phyloP scores from a whole-genome alignment of 805 yeast species.

The Candida alai region DNA sequence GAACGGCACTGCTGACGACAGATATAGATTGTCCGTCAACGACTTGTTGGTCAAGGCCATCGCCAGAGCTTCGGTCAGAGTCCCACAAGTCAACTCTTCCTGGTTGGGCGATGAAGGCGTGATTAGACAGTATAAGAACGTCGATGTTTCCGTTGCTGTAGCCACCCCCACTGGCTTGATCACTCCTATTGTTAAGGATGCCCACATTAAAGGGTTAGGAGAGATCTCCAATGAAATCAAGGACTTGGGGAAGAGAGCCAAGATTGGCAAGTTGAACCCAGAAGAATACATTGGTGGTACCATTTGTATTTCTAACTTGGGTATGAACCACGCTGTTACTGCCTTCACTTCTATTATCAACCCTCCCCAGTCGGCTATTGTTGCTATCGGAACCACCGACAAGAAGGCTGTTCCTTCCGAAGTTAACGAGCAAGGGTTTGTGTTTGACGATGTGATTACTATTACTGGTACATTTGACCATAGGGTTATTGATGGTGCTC shows the following conservation, averaged over 20 bases:
- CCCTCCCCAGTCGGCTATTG: constrained; percentile 94
- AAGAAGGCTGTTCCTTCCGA: constrained; percentile 92
- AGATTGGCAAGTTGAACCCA: constrained; percentile 86
- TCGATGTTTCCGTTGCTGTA: constrained; percentile 97
- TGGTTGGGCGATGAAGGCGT: constrained; percentile 89
- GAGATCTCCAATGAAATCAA: constrained; percentile 79
- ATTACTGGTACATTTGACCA: constrained; percentile 98
- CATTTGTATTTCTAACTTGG: constrained; percentile 96
- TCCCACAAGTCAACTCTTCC: constrained; percentile 90
- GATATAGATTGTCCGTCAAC: constrained; percentile 88
- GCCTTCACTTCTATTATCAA: constrained; percentile 94
- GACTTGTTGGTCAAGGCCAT: constrained; percentile 93
- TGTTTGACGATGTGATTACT: constrained; percentile 86
- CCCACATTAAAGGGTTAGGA: constrained; percentile 82
- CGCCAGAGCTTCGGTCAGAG: constrained; percentile 83
- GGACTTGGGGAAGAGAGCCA: constrained; percentile 94
- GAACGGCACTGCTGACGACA: constrained; percentile 79
- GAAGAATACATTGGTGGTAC: constrained; percentile 99
- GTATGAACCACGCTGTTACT: constrained; percentile 94
- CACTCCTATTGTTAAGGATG: constrained; percentile 92
- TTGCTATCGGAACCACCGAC: constrained; percentile 91
- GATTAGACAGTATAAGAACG: constrained; percentile 86
- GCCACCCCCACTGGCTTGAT: constrained; percentile 97
- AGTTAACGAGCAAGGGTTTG: constrained; percentile 85
- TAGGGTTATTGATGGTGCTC: constrained; percentile 95